Evolutionary conservation across 345 rosid species (phyloP).

Genomic region (Populus davidiana): DNA sequence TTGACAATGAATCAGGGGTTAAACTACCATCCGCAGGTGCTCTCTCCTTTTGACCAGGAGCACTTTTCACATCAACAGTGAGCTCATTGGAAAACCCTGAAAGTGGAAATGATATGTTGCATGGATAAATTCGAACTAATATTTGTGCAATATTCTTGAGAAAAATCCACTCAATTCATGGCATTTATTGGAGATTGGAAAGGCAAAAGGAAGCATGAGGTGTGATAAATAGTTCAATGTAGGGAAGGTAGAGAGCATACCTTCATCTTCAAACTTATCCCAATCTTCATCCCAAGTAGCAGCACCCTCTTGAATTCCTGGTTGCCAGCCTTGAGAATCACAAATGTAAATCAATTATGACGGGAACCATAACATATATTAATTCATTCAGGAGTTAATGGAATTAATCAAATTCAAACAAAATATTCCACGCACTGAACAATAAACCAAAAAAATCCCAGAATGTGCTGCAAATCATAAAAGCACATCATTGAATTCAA

Average conservation of each 20-base stretch:
- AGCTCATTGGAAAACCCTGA: conserved; percentile 88
- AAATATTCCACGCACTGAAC: background rate
- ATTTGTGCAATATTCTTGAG: conserved; percentile 4
- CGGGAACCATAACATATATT: background rate
- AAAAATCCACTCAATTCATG: conserved; percentile 4
- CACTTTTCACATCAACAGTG: conserved; percentile 46
- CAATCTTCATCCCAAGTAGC: conserved; percentile 97
- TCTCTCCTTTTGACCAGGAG: conserved; percentile 43
- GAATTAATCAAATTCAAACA: background rate
- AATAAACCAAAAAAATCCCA: background rate
- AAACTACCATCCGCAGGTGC: conserved; percentile 49
- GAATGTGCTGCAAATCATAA: background rate
- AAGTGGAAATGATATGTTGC: conserved; percentile 15
- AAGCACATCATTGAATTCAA: background rate
- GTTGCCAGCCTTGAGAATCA: conserved; percentile 75
- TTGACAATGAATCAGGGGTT: conserved; percentile 49
- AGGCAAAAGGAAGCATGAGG: conserved; percentile 1
- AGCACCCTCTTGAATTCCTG: conserved; percentile 88
- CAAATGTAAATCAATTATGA: background rate
- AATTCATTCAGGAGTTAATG: background rate
- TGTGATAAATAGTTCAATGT: background rate
- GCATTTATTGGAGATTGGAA: background rate
- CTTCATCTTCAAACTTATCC: conserved; percentile 99
- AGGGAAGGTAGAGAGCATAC: conserved; percentile 26
- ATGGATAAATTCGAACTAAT: conserved; percentile 11